Evolutionary conservation across 768 basidiomycete genomes (phyloP).

Genomic region (Macrocybe gigantea): DNA sequence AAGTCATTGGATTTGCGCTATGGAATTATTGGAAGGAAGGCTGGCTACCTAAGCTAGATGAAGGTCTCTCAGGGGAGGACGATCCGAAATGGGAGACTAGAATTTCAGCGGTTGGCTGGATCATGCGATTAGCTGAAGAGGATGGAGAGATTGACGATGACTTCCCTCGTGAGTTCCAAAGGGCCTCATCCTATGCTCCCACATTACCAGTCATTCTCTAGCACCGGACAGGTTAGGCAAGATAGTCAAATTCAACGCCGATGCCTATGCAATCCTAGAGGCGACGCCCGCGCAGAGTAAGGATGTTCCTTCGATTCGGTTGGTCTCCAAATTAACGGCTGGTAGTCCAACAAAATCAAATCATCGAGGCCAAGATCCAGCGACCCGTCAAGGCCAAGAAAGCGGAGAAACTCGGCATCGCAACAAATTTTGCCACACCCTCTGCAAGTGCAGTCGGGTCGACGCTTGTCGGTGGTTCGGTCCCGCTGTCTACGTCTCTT

Average conservation of each 20-base stretch:
- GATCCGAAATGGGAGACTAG: slow-evolving; percentile 53
- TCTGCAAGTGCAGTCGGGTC: slow-evolving; percentile 38
- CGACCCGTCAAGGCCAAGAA: slow-evolving; percentile 75
- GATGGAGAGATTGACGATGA: slow-evolving; percentile 99
- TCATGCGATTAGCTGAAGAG: slow-evolving; percentile 88
- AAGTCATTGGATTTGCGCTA: slow-evolving; percentile 89
- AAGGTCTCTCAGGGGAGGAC: slow-evolving; percentile 51
- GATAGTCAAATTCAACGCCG: slow-evolving; percentile 83
- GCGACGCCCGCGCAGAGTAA: slow-evolving; percentile 66
- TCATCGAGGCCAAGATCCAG: slow-evolving; percentile 75
- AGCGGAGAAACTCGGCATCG: slow-evolving; percentile 35
- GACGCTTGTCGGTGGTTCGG: slow-evolving; percentile 37
- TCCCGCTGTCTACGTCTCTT: slow-evolving; percentile 57
- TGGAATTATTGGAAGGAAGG: slow-evolving; percentile 93
- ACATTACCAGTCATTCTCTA: slow-evolving; percentile 23
- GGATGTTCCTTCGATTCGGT: slow-evolving; percentile 12
- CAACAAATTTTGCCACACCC: no score
- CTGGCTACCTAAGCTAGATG: slow-evolving; percentile 72
- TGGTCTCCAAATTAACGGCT: slow-evolving; percentile 12
- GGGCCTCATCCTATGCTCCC: neutral
- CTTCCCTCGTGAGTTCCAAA: slow-evolving; percentile 74
- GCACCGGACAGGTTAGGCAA: slow-evolving; percentile 87
- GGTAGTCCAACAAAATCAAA: slow-evolving; percentile 67
- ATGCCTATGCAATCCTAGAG: slow-evolving; percentile 84
- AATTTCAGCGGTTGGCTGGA: slow-evolving; percentile 84